Percentiles rank a stretch among this genome's conserved stretches.
These are phyloP conservation scores for Deinandra increscens DNA, from an alignment of 129 eudicot genomes.

Conservation along the genomic window DNA sequence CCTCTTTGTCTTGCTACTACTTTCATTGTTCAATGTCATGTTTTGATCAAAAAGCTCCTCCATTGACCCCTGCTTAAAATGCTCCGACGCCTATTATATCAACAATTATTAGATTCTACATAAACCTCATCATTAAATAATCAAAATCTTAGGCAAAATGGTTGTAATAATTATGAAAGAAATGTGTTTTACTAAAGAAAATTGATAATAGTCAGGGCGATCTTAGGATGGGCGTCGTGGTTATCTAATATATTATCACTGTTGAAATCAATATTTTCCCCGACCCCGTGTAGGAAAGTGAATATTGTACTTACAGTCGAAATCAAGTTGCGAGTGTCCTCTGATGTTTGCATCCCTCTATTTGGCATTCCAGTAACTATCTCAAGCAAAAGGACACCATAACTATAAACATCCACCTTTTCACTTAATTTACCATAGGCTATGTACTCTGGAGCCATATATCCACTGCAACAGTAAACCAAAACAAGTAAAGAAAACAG, in stretches of 20 bases:
- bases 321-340: slow-evolving; percentile 48
- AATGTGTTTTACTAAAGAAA: too few relatives aligned
- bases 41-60: slow-evolving; percentile 67
- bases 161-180: not conserved
- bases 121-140: not conserved
- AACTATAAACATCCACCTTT: slow-evolving; percentile 78
- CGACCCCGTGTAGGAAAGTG: not conserved
- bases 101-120: not conserved
- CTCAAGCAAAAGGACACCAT: slow-evolving; percentile 67
- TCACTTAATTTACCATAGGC: slow-evolving; percentile 62
- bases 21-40: slow-evolving; percentile 41
- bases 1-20: slow-evolving; percentile 23
- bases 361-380: slow-evolving; percentile 68
- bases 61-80: slow-evolving; percentile 48
- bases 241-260: too few relatives aligned
- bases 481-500: not conserved
- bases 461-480: slow-evolving; percentile 44
- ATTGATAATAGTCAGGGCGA: too few relatives aligned
- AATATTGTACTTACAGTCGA: slow-evolving; percentile 39
- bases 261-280: too few relatives aligned
- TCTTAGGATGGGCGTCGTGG: too few relatives aligned
- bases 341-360: slow-evolving; percentile 48
- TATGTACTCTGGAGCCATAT: slow-evolving; percentile 82
- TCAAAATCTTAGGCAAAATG: not conserved
- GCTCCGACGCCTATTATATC: slow-evolving; percentile 58